Conservation (phyloP, 495 filamentous ascomycete genomes). For the Aspergillus conjunctus region DNA sequence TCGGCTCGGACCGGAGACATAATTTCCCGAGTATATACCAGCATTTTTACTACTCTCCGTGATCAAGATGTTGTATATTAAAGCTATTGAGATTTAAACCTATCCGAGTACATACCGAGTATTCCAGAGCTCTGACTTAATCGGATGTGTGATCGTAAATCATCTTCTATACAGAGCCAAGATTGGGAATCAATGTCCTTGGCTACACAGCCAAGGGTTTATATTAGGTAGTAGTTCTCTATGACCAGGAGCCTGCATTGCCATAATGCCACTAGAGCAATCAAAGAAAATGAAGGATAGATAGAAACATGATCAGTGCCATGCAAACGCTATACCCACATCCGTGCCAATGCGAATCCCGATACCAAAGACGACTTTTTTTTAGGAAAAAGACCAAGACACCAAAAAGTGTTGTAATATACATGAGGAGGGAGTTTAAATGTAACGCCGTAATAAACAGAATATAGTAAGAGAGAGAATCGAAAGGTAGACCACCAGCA, state of each 20-base stretch:
- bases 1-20: conserved; percentile 9
- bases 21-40: background rate
- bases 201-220: background rate
- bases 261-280: conserved; percentile 7
- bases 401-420: conserved; percentile 31
- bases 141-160: too few relatives aligned
- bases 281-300: conserved; percentile 12
- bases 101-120: too few relatives aligned
- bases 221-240: conserved; percentile 19
- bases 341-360: conserved; percentile 20
- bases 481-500: conserved; percentile 37
- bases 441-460: conserved; percentile 19
- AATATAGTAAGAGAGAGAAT: conserved; percentile 29
- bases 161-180: background rate
- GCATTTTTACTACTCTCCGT: background rate
- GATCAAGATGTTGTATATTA: background rate
- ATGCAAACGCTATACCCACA: conserved; percentile 19
- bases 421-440: conserved; percentile 45
- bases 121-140: too few relatives aligned
- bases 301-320: conserved; percentile 20
- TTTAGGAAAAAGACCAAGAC: conserved; percentile 14
- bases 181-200: conserved; percentile 1
- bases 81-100: too few relatives aligned
- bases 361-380: conserved; percentile 17
- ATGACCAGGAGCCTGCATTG: conserved; percentile 4